These are phyloP conservation scores for Angomonas deanei DNA, from an alignment of 208 protist species.

Conservation along the genomic window DNA sequence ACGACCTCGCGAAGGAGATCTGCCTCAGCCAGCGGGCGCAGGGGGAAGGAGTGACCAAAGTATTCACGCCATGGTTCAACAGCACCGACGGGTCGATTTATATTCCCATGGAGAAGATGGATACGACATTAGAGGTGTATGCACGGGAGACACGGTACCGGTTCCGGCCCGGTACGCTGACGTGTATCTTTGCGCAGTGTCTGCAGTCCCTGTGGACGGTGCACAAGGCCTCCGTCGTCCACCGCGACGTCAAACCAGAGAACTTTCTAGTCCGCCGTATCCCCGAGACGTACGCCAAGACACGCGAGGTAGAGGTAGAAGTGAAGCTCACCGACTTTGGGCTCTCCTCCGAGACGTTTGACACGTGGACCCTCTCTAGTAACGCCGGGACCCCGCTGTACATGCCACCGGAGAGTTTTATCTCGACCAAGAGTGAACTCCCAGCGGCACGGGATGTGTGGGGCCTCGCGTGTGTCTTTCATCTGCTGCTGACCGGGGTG, in stretches of 20 bases:
- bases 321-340: slow-evolving; percentile 88
- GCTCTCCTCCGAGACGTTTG: slow-evolving; percentile 72
- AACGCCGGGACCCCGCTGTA: slow-evolving; percentile 87
- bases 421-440: slow-evolving; percentile 74
- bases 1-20: neutral
- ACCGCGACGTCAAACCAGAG: slow-evolving; percentile 88
- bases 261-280: slow-evolving; percentile 82
- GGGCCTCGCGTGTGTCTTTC: slow-evolving; percentile 78
- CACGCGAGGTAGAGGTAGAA: slow-evolving; percentile 31
- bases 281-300: slow-evolving; percentile 35
- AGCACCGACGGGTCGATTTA: neutral
- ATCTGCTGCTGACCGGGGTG: slow-evolving; percentile 69
- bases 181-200: neutral
- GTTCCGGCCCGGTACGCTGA: neutral
- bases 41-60: neutral
- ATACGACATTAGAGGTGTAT: neutral
- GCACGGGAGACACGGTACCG: neutral
- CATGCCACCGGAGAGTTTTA: slow-evolving; percentile 84
- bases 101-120: neutral
- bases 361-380: slow-evolving; percentile 69
- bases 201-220: slow-evolving; percentile 9
- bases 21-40: neutral
- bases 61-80: neutral
- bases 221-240: slow-evolving; percentile 73
- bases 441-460: slow-evolving; percentile 82